Conservation (phyloP, 2,329 filamentous ascomycete species). For the Coniochaeta sp. region DNA sequence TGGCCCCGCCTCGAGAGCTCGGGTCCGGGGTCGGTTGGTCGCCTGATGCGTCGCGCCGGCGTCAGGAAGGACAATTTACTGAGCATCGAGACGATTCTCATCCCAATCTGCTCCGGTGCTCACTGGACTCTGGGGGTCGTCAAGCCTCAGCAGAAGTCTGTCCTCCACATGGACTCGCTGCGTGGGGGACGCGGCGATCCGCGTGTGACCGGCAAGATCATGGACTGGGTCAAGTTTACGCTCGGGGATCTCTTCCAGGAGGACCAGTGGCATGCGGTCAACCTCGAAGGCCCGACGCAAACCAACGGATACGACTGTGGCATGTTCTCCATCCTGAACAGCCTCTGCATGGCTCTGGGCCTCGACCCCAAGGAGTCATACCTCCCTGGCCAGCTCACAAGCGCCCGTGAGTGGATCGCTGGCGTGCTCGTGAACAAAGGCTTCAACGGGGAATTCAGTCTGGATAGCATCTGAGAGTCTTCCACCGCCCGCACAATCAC, state of each 20-base stretch:
- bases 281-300: conserved; percentile 48
- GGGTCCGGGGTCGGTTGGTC: conserved; percentile 39
- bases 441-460: conserved; percentile 53
- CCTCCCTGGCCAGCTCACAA: conserved; percentile 44
- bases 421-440: conserved; percentile 61
- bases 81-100: conserved; percentile 58
- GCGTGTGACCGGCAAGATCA: conserved; percentile 32
- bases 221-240: conserved; percentile 51
- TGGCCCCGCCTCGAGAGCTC: conserved; percentile 46
- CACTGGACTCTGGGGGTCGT: conserved; percentile 72
- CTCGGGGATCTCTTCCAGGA: conserved; percentile 47
- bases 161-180: conserved; percentile 67
- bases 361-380: conserved; percentile 45
- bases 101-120: conserved; percentile 56
- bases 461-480: conserved; percentile 27
- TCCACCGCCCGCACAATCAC: background rate
- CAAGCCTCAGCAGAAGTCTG: conserved; percentile 48
- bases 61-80: conserved; percentile 56
- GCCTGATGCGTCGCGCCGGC: conserved; percentile 50
- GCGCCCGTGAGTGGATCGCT: conserved; percentile 56
- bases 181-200: conserved; percentile 26
- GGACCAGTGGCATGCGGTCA: conserved; percentile 52
- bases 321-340: conserved; percentile 70
- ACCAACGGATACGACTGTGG: conserved; percentile 68
- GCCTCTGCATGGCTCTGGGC: conserved; percentile 52